phyloP scores from a whole-genome alignment of 805 yeast genomes.

The Candida peoriensis region DNA sequence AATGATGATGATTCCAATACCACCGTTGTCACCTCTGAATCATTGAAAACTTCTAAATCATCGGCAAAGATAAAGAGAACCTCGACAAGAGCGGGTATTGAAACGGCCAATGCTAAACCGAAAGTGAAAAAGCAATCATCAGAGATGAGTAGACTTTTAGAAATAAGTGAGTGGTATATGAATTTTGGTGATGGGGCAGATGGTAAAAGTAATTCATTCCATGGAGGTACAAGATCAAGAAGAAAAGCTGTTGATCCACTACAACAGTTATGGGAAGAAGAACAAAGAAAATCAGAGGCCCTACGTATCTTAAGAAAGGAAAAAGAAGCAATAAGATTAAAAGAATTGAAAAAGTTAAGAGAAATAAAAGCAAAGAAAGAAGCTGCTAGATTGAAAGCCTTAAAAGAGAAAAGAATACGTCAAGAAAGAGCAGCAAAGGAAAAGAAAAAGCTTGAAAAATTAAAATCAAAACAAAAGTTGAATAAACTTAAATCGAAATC shows the following conservation, averaged over 20 bases:
- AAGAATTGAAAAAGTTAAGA: constrained; percentile 3
- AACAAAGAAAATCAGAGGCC: constrained; percentile 3
- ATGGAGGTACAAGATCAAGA: constrained; percentile 1
- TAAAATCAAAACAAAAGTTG: too few species aligned
- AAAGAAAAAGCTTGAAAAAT: constrained; percentile 1
- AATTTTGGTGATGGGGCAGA: constrained; percentile 7
- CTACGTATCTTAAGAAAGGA: constrained; percentile 1
- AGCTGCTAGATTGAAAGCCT: constrained; percentile 3
- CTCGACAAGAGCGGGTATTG: too few species aligned
- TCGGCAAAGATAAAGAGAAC: too few species aligned
- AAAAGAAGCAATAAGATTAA: constrained; percentile 2
- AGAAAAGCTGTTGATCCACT: constrained; percentile 2
- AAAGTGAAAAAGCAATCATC: neutral
- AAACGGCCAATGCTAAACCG: too few species aligned
- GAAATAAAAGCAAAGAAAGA: constrained; percentile 1
- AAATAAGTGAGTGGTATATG: constrained; percentile 8
- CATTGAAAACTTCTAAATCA: too few species aligned
- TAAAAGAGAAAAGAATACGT: constrained; percentile 3
- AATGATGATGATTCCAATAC: too few species aligned
- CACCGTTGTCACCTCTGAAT: too few species aligned
- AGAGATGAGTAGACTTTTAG: neutral
- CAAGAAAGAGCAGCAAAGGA: constrained; percentile 1
- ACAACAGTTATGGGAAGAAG: constrained; percentile 5
- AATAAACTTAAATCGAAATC: too few species aligned
- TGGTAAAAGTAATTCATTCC: constrained; percentile 3